phyloP scores from a whole-genome alignment of 2,329 filamentous ascomycete species.

The Zymoseptoria passerinii region DNA sequence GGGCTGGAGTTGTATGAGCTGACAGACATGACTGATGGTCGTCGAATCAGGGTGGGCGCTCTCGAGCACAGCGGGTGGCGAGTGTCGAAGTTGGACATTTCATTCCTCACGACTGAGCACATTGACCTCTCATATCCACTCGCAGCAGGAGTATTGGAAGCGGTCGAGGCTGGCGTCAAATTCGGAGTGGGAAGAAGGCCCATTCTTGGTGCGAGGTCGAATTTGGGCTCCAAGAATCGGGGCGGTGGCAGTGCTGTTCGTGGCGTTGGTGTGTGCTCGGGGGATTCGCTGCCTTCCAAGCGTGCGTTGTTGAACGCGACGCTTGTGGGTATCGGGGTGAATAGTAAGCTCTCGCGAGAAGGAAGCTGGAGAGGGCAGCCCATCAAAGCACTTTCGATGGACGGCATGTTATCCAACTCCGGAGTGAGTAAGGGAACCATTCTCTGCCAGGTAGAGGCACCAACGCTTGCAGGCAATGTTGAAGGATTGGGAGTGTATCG shows the following conservation, averaged over 20 bases:
- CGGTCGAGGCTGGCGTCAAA: slow-evolving; percentile 50
- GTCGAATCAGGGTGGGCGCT: slow-evolving; percentile 29
- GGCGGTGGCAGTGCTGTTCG: slow-evolving; percentile 30
- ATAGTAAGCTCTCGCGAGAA: slow-evolving; percentile 10
- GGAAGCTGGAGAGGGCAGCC: slow-evolving; percentile 2
- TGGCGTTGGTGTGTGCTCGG: slow-evolving; percentile 38
- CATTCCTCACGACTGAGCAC: slow-evolving; percentile 51
- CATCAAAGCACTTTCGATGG: slow-evolving; percentile 7
- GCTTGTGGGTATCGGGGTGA: slow-evolving; percentile 20
- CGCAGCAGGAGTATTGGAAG: slow-evolving; percentile 53
- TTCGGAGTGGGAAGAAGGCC: slow-evolving; percentile 53
- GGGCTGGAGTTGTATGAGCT: slow-evolving; percentile 48
- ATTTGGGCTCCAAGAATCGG: slow-evolving; percentile 44
- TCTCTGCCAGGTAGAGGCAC: slow-evolving; percentile 33
- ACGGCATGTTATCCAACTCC: slow-evolving; percentile 42
- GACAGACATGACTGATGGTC: slow-evolving; percentile 43
- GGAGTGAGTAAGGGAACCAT: slow-evolving; percentile 50
- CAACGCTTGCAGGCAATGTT: slow-evolving; percentile 15
- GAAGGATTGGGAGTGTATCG: slow-evolving; percentile 60
- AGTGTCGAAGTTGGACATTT: slow-evolving; percentile 44
- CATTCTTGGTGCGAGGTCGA: slow-evolving; percentile 43
- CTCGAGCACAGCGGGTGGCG: slow-evolving; percentile 22
- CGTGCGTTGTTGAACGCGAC: slow-evolving; percentile 9
- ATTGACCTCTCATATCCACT: slow-evolving; percentile 50
- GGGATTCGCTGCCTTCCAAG: slow-evolving; percentile 25